Percentiles rank a stretch among this genome's conserved stretches.
Evolutionary conservation across 1,139 yeast genomes (phyloP).

Genomic region (Lodderomyces theae): DNA sequence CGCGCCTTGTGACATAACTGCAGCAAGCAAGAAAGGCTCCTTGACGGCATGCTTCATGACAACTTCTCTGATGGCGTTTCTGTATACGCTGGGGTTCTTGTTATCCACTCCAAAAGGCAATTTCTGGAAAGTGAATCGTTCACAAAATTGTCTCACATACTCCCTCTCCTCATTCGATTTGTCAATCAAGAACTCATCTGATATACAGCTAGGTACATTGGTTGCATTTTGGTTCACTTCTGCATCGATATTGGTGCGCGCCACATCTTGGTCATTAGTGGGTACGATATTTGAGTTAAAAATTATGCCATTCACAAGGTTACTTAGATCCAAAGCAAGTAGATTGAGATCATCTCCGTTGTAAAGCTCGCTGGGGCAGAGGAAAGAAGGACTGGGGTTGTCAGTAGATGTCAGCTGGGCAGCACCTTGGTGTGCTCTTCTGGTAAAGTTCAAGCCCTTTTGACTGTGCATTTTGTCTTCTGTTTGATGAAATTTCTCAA

Average conservation of each 20-base stretch:
- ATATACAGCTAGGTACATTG: conserved; percentile 22
- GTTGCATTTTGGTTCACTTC: conserved; percentile 5
- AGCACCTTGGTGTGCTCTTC: no score
- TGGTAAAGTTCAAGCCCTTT: no score
- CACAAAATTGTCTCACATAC: conserved; percentile 51
- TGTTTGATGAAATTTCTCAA: no score
- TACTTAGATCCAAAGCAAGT: conserved; percentile 33
- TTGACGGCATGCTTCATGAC: conserved; percentile 52
- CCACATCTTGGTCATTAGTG: conserved; percentile 1
- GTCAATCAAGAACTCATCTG: conserved; percentile 26
- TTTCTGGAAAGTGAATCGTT: conserved; percentile 51
- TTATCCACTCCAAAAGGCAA: conserved; percentile 56
- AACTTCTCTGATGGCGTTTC: conserved; percentile 60
- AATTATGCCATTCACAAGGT: conserved; percentile 33
- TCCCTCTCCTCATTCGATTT: conserved; percentile 37
- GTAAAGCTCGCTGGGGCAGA: conserved; percentile 11
- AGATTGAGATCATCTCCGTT: conserved; percentile 28
- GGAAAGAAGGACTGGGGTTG: not conserved
- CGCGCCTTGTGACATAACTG: conserved; percentile 68
- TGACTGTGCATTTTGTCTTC: no score
- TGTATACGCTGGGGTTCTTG: conserved; percentile 19
- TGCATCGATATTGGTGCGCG: conserved; percentile 1
- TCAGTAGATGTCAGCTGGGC: no score
- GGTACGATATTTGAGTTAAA: conserved; percentile 20
- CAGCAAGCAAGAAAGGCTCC: conserved; percentile 57